Conservation (phyloP, 169 alveolate species). For the Blepharisma undulans region DNA sequence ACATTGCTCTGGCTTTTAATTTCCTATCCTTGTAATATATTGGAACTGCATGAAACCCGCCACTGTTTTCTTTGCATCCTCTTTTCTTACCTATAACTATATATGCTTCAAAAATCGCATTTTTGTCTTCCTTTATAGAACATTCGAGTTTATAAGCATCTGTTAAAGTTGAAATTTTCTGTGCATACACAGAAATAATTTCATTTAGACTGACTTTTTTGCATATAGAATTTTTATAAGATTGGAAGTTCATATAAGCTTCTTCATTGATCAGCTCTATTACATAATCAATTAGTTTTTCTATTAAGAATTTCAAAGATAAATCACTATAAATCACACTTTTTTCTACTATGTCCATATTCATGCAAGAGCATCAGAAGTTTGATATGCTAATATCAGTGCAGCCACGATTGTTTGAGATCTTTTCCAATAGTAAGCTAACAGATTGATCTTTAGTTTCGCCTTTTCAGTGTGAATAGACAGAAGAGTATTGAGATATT, state of each 20-base stretch:
- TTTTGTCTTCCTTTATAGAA: conserved; percentile 20
- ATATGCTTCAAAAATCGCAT: conserved; percentile 4
- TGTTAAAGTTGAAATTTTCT: neutral
- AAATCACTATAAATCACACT: neutral
- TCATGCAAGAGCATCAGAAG: conserved; percentile 8
- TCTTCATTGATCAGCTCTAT: neutral
- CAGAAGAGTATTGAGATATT: neutral
- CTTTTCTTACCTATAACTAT: neutral
- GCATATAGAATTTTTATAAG: neutral
- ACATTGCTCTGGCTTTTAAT: neutral
- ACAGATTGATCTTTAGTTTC: neutral
- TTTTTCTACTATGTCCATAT: neutral
- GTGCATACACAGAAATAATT: neutral
- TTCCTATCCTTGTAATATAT: neutral
- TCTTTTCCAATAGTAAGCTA: neutral
- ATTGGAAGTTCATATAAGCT: neutral
- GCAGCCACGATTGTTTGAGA: neutral
- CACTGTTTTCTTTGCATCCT: neutral
- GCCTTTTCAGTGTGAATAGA: neutral
- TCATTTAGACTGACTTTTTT: conserved; percentile 11
- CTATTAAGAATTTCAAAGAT: neutral
- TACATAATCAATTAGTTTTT: neutral
- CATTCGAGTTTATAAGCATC: conserved; percentile 10
- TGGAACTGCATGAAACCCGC: neutral
- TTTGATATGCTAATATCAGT: neutral